Base-by-base conservation (phyloP, 1,284 basidiomycete species). In the Cutaneotrichosporon sp. region DNA sequence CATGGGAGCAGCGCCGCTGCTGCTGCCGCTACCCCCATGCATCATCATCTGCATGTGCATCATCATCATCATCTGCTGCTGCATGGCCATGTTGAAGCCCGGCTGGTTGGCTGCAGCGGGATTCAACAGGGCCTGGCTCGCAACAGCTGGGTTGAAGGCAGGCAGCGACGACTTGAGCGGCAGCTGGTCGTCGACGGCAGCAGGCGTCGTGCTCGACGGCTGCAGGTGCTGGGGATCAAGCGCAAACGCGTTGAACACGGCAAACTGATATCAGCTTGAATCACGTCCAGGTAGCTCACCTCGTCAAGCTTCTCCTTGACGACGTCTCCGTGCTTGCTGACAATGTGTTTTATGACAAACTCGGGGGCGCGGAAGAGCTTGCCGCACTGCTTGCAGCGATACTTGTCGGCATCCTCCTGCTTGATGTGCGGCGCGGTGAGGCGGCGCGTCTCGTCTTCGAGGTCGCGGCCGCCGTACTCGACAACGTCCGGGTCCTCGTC, bases 331-430 rank as follows among this genome's bases (percentile, higher is more conserved):
- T 94, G 90, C 72, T 92, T 92, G 72, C 89, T 88, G 8, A 85
- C 82, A 59, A 93, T 85, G 70, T 94, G 90, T 77, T 97, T 97
- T 77, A 93, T 89, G 48, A 97, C 87, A 75, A 94, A 97, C 39
- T 90, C 84, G 20, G 88, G 87, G 4, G 90, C 93, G 70, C 91
- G 92, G 83, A 97, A 97, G 15, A 97, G 79, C 77, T 97, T 97
- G 74, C 84, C 84, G 73, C 92, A 97, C 46, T 85, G 86, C 77
- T 90, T 92, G 78, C 92, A 97, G 61, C 93, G 81, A 77, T 89
- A 96, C 71, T 94, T 96, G 65, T 86, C 88, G 73, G 91, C 88
- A 59, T 93, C 92, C 75, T 97, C 93, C 72, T 92, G 87, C 75
- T 92, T 93, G 70, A 96, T 83, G 69, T 82, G 80, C 2, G 83